phyloP scores from a whole-genome alignment of 2,329 filamentous ascomycete genomes.

The Colletotrichum aenigma region DNA sequence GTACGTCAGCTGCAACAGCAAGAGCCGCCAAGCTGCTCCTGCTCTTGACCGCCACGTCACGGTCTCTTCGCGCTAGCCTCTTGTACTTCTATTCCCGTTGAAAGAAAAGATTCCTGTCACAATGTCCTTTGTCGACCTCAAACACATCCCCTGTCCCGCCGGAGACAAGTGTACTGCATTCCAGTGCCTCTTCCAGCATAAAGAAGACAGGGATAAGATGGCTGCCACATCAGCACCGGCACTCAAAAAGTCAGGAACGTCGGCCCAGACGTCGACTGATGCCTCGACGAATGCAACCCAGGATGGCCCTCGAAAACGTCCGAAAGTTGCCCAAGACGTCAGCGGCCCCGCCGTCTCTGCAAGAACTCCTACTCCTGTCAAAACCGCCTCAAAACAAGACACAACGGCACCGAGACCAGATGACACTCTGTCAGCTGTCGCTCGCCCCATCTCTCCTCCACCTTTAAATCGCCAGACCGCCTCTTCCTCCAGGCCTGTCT shows the following conservation, averaged over 20 bases:
- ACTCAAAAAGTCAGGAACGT: constrained; percentile 8
- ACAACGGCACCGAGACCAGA: constrained; percentile 11
- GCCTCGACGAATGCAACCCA: constrained; percentile 25
- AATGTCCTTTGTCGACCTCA: constrained; percentile 36
- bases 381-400: constrained; percentile 22
- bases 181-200: constrained; percentile 55
- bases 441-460: constrained; percentile 37
- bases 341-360: constrained; percentile 8
- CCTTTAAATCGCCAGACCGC: constrained; percentile 25
- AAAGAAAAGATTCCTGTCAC: background rate
- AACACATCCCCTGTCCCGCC: constrained; percentile 55
- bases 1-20: constrained; percentile 20
- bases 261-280: constrained; percentile 8
- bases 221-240: constrained; percentile 10
- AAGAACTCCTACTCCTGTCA: constrained; percentile 15
- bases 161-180: constrained; percentile 53
- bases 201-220: constrained; percentile 32
- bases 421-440: constrained; percentile 26
- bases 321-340: constrained; percentile 25
- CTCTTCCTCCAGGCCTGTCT: background rate
- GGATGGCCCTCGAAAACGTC: constrained; percentile 34
- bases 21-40: constrained; percentile 33
- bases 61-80: background rate
- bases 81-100: background rate
- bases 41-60: background rate